Percentiles rank a stretch among this genome's conserved stretches.
Conservation (phyloP, 257 asterid genomes). For the Ligustrum vulgare region DNA sequence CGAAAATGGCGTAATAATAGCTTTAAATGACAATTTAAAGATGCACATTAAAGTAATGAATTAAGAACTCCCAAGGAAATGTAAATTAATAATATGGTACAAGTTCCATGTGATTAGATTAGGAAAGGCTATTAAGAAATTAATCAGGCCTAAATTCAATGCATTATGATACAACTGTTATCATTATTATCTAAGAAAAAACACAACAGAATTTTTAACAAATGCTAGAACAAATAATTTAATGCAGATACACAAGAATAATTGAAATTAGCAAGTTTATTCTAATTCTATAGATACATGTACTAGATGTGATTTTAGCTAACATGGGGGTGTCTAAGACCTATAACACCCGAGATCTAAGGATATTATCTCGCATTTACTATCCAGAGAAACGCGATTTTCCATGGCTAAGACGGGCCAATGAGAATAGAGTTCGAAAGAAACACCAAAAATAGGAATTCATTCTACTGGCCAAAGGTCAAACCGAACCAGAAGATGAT, state of each 20-base stretch:
- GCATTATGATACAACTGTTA: slow-evolving; percentile 32
- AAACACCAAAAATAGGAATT: background rate
- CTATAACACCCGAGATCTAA: slow-evolving; percentile 13
- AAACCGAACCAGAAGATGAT: background rate
- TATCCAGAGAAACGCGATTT: background rate
- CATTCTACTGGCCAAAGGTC: background rate
- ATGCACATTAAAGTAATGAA: background rate
- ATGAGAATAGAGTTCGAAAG: background rate
- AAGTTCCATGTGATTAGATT: slow-evolving; percentile 56
- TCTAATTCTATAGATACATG: slow-evolving; percentile 27
- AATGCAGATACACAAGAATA: background rate
- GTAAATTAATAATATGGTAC: slow-evolving; percentile 32
- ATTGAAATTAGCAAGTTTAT: background rate
- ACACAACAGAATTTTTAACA: slow-evolving; percentile 20
- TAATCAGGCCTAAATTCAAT: slow-evolving; percentile 38
- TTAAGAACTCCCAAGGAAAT: slow-evolving; percentile 15
- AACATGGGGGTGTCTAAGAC: slow-evolving; percentile 33
- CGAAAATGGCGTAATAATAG: background rate
- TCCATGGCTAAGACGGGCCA: background rate
- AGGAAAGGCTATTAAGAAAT: slow-evolving; percentile 35
- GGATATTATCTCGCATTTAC: background rate
- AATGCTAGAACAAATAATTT: slow-evolving; percentile 1
- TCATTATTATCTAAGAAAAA: slow-evolving; percentile 35
- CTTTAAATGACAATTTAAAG: background rate
- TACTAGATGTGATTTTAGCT: slow-evolving; percentile 28